Evolutionary conservation across 2,329 filamentous ascomycete species (phyloP).

Genomic region (Hymenoscyphus fructigenus): DNA sequence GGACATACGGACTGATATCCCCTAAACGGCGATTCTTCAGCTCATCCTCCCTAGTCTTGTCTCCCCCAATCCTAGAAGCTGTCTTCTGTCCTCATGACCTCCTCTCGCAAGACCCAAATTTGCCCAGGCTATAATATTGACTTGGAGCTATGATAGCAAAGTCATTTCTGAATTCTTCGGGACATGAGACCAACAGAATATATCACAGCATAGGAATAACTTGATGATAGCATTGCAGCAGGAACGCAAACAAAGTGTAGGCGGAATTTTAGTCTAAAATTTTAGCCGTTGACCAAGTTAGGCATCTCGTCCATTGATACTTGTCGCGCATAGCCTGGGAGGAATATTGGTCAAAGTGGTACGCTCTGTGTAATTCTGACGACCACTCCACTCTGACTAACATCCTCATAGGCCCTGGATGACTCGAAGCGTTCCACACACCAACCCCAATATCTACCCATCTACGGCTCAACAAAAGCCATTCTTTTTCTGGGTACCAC

Average conservation of each 20-base stretch:
- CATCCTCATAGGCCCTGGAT: neutral
- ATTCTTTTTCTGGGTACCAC: slow-evolving; percentile 35
- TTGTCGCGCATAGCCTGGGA: slow-evolving; percentile 7
- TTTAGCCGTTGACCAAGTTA: neutral
- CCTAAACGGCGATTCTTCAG: slow-evolving; percentile 1
- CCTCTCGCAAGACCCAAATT: neutral
- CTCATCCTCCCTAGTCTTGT: neutral
- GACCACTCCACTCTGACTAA: neutral
- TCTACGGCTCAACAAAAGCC: slow-evolving; percentile 16
- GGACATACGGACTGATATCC: neutral
- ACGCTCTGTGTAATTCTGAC: neutral
- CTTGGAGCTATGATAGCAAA: slow-evolving; percentile 9
- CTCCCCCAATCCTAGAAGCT: neutral
- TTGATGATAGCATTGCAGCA: slow-evolving; percentile 7
- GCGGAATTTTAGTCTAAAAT: neutral
- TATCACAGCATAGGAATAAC: slow-evolving; percentile 11
- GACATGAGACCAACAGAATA: slow-evolving; percentile 6
- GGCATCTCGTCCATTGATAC: slow-evolving; percentile 6
- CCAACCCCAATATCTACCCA: slow-evolving; percentile 13
- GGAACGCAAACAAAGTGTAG: slow-evolving; percentile 9
- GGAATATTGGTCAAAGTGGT: slow-evolving; percentile 9
- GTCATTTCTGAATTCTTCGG: slow-evolving; percentile 8
- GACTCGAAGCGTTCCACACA: slow-evolving; percentile 10
- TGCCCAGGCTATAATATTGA: neutral
- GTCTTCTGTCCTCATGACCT: slow-evolving; percentile 9